Percentiles rank a stretch among this genome's conserved stretches.
Evolutionary conservation across 2,329 filamentous ascomycete genomes (phyloP).

Genomic region (Daldinia sp.): DNA sequence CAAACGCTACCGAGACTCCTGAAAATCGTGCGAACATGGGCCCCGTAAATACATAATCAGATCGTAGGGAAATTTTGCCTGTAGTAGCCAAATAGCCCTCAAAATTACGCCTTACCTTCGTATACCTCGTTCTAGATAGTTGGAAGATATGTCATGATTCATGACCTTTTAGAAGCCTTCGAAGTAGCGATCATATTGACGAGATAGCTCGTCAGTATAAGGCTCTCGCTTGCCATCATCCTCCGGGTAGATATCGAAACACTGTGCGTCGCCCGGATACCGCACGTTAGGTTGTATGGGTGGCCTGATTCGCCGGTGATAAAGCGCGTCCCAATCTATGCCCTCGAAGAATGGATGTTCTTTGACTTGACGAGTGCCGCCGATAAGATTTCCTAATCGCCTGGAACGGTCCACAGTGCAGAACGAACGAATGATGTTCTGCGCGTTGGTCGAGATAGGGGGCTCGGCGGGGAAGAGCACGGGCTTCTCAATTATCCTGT

Average conservation of each 20-base stretch:
- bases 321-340: constrained; percentile 80
- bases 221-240: constrained; percentile 73
- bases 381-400: constrained; percentile 81
- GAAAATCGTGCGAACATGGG: constrained; percentile 12
- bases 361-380: constrained; percentile 79
- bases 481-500: constrained; percentile 81
- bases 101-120: constrained; percentile 17
- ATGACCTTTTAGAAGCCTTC: constrained; percentile 70
- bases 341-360: constrained; percentile 79
- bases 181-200: constrained; percentile 78
- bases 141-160: constrained; percentile 14
- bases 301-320: constrained; percentile 71
- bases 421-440: constrained; percentile 80
- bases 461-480: constrained; percentile 79
- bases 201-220: constrained; percentile 76
- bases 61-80: background rate
- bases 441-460: constrained; percentile 73
- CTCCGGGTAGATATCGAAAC: constrained; percentile 86
- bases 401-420: constrained; percentile 84
- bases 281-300: constrained; percentile 82
- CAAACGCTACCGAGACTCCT: constrained; percentile 30
- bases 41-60: constrained; percentile 26
- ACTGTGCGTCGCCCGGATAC: constrained; percentile 79
- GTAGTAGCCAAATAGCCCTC: constrained; percentile 12
- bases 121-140: constrained; percentile 19